Conservation (phyloP, 2,329 filamentous ascomycete species). For the Scedosporium apiospermum region DNA sequence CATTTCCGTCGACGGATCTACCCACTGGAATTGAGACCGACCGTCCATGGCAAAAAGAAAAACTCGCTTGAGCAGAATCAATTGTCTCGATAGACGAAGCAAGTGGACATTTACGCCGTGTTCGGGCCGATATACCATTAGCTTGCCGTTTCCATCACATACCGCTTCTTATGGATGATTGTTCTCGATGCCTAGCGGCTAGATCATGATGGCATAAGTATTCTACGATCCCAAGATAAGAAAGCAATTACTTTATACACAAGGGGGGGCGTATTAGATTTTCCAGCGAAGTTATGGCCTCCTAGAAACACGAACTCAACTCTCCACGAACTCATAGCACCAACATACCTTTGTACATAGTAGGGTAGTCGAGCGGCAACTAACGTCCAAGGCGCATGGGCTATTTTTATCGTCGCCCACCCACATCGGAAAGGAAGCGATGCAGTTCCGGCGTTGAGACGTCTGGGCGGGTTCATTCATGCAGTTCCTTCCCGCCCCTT, state of each 20-base stretch:
- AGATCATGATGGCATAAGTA: too few species aligned
- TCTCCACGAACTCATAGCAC: too few species aligned
- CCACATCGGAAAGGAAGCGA: neutral
- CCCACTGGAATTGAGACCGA: neutral
- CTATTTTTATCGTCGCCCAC: neutral
- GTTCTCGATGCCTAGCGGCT: too few species aligned
- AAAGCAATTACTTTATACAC: too few species aligned
- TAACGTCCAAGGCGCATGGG: neutral
- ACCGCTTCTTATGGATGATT: neutral
- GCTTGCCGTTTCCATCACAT: neutral
- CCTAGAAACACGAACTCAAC: too few species aligned
- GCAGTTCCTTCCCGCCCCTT: neutral
- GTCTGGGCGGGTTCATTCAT: neutral
- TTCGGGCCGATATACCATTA: neutral
- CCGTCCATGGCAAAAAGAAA: neutral
- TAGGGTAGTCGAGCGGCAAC: too few species aligned
- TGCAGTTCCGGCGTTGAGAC: neutral
- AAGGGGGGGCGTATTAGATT: too few species aligned
- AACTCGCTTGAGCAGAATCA: neutral
- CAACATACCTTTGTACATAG: too few species aligned
- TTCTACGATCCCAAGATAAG: too few species aligned
- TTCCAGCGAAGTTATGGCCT: too few species aligned
- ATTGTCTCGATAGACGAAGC: neutral
- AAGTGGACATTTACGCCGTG: neutral
- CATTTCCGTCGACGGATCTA: neutral